Conservation (phyloP, 108 stramenopile species). For the Conticribra weissflogii region DNA sequence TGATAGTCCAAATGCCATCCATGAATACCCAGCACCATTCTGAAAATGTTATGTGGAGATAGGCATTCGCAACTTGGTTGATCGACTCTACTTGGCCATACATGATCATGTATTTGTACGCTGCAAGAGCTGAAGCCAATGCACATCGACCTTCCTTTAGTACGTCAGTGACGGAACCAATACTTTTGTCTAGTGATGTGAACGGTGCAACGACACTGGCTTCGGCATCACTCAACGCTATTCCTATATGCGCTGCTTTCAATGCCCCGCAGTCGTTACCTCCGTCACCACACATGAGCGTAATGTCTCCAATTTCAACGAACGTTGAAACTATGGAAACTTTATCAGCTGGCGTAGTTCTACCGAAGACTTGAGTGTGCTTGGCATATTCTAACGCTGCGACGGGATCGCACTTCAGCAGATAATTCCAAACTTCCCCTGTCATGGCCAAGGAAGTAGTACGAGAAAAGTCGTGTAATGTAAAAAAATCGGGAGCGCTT, state of each 20-base stretch:
- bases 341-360: conserved; percentile 68
- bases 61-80: conserved; percentile 57
- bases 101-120: conserved; percentile 74
- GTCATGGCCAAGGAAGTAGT: conserved; percentile 60
- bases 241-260: conserved; percentile 68
- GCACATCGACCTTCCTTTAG: conserved; percentile 70
- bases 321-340: conserved; percentile 57
- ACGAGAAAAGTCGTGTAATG: conserved; percentile 2
- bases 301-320: conserved; percentile 61
- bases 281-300: conserved; percentile 75
- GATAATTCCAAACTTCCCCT: conserved; percentile 55
- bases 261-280: conserved; percentile 74
- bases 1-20: too few species aligned
- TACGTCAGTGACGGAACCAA: conserved; percentile 67
- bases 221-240: conserved; percentile 72
- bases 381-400: conserved; percentile 30
- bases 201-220: conserved; percentile 72
- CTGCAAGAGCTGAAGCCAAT: conserved; percentile 63
- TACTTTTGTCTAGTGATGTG: conserved; percentile 65
- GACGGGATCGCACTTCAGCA: conserved; percentile 35
- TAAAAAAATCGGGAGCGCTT: conserved; percentile 6
- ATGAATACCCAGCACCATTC: conserved; percentile 64
- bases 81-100: conserved; percentile 73
- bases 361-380: conserved; percentile 57
- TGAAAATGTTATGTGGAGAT: conserved; percentile 52